These are phyloP conservation scores for Sonneratia alba DNA, from an alignment of 345 rosid genomes.

Conservation along the genomic window DNA sequence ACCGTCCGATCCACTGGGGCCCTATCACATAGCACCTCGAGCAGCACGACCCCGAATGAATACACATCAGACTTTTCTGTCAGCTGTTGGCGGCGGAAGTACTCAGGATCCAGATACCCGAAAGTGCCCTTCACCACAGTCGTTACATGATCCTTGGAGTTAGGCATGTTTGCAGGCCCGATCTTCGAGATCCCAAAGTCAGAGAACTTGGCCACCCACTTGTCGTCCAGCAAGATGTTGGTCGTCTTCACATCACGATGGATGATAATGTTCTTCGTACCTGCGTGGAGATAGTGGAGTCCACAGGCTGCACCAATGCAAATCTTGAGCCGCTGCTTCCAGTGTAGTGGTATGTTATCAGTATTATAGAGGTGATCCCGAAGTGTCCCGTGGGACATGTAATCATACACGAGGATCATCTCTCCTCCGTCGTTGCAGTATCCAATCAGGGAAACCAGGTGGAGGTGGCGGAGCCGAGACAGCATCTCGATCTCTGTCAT, in stretches of 20 bases:
- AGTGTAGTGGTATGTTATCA: constrained; percentile 16
- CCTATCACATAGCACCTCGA: constrained; percentile 23
- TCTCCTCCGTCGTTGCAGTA: too few species aligned
- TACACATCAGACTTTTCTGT: constrained; percentile 24
- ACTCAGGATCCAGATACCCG: constrained; percentile 25
- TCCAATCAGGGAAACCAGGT: too few species aligned
- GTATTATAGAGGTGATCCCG: constrained; percentile 19
- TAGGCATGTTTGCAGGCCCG: constrained; percentile 16
- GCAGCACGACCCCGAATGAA: constrained; percentile 25
- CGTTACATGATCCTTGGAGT: constrained; percentile 10
- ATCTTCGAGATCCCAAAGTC: constrained; percentile 20
- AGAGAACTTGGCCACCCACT: constrained; percentile 18
- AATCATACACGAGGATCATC: too few species aligned
- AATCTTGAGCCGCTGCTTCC: constrained; percentile 22
- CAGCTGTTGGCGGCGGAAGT: constrained; percentile 12
- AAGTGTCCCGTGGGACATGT: too few species aligned
- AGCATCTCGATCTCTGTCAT: constrained; percentile 47
- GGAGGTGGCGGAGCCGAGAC: too few species aligned
- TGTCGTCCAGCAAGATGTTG: constrained; percentile 19
- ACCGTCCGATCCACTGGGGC: neutral
- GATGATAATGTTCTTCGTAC: constrained; percentile 17
- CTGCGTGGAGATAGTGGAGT: constrained; percentile 21
- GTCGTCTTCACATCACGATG: constrained; percentile 23
- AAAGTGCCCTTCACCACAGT: constrained; percentile 17
- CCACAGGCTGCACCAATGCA: constrained; percentile 27